Evolutionary conservation across 495 filamentous ascomycete species (phyloP), one percentile per base, ranked within the genome.

Genomic region (Penicillium riverlandense): DNA sequence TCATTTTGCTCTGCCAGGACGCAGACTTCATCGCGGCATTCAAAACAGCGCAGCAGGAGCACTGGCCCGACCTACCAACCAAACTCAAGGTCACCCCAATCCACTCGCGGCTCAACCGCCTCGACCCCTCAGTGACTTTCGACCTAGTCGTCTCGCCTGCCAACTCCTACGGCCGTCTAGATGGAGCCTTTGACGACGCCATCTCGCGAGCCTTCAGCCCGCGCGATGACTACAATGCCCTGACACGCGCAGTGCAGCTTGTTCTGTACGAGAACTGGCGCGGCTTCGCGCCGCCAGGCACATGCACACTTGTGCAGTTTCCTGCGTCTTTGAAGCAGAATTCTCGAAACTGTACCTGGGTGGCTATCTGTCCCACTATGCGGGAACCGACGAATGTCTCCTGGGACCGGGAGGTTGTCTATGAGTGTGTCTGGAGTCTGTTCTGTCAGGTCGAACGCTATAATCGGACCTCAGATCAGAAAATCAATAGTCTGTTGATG

Each of bases 401-500:
- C 12, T 78, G 74, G 73, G 68, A 78, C 48, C 66, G 69, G 2
- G 75, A 76, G 54, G 58, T 78, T n/a, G 67, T 76, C 13, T 76
- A 73, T 45, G 66, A 76, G 52, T 72, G 75, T 57, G 51, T 71
- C 1, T 76, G 75, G 75, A 69, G 67, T 49, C 44, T 78, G 48
- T 32, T 78, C 34, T 66, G 61, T 52, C 55, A 65, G 43, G 44
- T 76, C 15, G 69, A 74, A 41, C 59, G 65, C 8, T 61, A 64
- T 47, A 77, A 78, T 54, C 57, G 62, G 27, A 41, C 52, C 52
- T 16, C 48, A 52, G 54, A 74, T 76, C 44, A 44, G 55, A 11
- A 53, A 53, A 74, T 76, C 44, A 44, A 55, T 10, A 58, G 51
- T n/a, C 38, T 76, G 12, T 48, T 78, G 34, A 71, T 76, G 60